Evolutionary conservation across 1,139 yeast genomes (phyloP).

Genomic region (Pichia sp.): DNA sequence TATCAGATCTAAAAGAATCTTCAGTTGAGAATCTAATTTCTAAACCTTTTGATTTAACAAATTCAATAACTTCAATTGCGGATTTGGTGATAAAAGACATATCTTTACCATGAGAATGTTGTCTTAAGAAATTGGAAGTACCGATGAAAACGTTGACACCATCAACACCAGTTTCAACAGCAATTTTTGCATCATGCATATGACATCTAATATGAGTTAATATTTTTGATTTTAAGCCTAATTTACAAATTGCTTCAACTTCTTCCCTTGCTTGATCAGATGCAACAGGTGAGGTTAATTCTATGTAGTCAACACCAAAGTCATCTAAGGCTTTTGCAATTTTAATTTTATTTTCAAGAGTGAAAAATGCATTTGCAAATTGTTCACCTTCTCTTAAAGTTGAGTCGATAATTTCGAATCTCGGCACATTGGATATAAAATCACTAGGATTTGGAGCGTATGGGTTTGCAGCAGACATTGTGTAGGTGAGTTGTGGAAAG

Average conservation of each 20-base stretch:
- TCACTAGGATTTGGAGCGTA: conserved; percentile 58
- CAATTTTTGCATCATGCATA: conserved; percentile 54
- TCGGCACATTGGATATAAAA: conserved; percentile 46
- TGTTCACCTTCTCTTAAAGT: conserved; percentile 58
- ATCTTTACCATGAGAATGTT: conserved; percentile 50
- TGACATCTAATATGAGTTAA: conserved; percentile 55
- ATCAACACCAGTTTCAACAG: conserved; percentile 56
- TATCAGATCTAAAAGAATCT: conserved; percentile 53
- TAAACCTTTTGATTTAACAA: conserved; percentile 51
- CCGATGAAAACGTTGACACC: conserved; percentile 58
- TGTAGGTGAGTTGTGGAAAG: not conserved
- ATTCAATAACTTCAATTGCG: conserved; percentile 52
- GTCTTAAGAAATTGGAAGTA: conserved; percentile 48
- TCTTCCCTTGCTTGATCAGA: conserved; percentile 50
- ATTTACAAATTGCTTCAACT: conserved; percentile 53
- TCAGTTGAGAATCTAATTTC: conserved; percentile 53
- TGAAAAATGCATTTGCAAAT: conserved; percentile 53
- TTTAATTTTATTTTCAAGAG: conserved; percentile 47
- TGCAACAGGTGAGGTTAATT: conserved; percentile 53
- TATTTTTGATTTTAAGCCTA: conserved; percentile 49
- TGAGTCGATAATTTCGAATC: conserved; percentile 48
- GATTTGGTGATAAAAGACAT: conserved; percentile 47
- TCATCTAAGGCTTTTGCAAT: conserved; percentile 55
- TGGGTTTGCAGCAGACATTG: conserved; percentile 33
- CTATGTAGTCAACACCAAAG: conserved; percentile 55